These are phyloP conservation scores for Sporothrix phasma DNA, from an alignment of 2,329 filamentous ascomycete species.

Conservation along the genomic window DNA sequence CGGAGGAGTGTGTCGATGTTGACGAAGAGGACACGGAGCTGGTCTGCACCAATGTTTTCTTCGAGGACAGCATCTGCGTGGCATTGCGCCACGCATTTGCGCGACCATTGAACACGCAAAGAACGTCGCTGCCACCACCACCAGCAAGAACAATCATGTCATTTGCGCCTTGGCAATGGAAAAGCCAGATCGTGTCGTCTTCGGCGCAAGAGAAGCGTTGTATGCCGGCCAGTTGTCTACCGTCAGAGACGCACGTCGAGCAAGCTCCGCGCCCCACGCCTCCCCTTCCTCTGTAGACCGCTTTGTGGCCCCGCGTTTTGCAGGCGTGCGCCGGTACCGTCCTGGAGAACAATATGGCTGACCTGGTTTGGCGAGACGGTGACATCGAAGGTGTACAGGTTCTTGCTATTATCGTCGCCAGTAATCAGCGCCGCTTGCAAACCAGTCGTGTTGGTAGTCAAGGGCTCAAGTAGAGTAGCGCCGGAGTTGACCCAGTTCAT, in stretches of 20 bases:
- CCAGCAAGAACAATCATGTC: slow-evolving; percentile 71
- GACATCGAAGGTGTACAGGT: slow-evolving; percentile 70
- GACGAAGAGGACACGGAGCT: slow-evolving; percentile 21
- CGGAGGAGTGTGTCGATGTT: slow-evolving; percentile 24
- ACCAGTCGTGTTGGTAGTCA: slow-evolving; percentile 46
- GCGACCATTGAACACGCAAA: slow-evolving; percentile 68
- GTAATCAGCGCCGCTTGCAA: slow-evolving; percentile 56
- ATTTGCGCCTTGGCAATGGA: slow-evolving; percentile 56
- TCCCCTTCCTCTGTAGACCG: slow-evolving; percentile 9
- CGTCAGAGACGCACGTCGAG: slow-evolving; percentile 34
- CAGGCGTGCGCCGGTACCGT: slow-evolving; percentile 46
- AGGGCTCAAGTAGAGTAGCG: slow-evolving; percentile 49
- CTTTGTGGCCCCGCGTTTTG: slow-evolving; percentile 23
- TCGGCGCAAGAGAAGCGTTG: slow-evolving; percentile 63
- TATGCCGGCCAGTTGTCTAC: slow-evolving; percentile 64
- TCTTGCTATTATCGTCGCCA: slow-evolving; percentile 67
- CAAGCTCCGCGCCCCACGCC: not conserved
- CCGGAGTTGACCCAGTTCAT: slow-evolving; percentile 59
- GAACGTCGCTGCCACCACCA: slow-evolving; percentile 51
- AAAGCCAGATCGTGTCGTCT: slow-evolving; percentile 53
- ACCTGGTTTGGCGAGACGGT: slow-evolving; percentile 64
- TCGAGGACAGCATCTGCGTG: slow-evolving; percentile 47
- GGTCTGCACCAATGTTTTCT: slow-evolving; percentile 26
- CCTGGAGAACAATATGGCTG: slow-evolving; percentile 56
- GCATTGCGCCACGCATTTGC: slow-evolving; percentile 72